A percentile compares a stretch with the other conserved stretches of the same genome.
Evolutionary conservation across 2,329 filamentous ascomycete genomes (phyloP).

Genomic region (Lachnum nothofagi): DNA sequence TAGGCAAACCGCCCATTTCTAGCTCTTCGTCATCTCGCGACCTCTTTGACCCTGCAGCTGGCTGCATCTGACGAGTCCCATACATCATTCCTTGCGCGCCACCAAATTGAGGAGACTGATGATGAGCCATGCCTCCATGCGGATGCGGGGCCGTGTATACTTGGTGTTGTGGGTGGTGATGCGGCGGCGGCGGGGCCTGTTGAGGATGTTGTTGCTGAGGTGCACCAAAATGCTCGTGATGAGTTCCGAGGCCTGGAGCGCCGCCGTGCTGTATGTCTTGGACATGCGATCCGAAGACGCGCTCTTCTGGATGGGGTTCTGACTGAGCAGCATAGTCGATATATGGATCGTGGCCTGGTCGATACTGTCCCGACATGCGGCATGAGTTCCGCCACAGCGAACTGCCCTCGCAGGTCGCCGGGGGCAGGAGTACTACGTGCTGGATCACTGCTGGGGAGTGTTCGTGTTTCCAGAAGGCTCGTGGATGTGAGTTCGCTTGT

Average conservation of each 20-base stretch:
- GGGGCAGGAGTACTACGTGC: conserved; percentile 43
- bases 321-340: conserved; percentile 68
- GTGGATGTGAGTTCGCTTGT: conserved; percentile 24
- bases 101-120: conserved; percentile 41
- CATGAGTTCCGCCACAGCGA: conserved; percentile 73
- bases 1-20: conserved; percentile 43
- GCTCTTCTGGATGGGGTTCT: conserved; percentile 59
- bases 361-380: conserved; percentile 50
- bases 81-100: conserved; percentile 48
- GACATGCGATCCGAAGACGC: conserved; percentile 53
- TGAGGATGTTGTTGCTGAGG: conserved; percentile 48
- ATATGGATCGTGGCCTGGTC: conserved; percentile 60
- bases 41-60: conserved; percentile 41
- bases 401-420: conserved; percentile 68
- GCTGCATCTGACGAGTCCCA: conserved; percentile 35
- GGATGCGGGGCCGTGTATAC: conserved; percentile 50
- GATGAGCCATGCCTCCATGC: conserved; percentile 44
- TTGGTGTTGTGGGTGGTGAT: conserved; percentile 44
- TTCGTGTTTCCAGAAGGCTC: conserved; percentile 28
- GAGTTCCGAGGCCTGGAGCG: conserved; percentile 28
- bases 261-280: conserved; percentile 32
- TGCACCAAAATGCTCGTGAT: conserved; percentile 33
- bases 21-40: conserved; percentile 53
- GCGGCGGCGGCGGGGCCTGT: conserved; percentile 43
- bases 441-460: conserved; percentile 30